phyloP scores from a whole-genome alignment of 192 early-diverging fungal genomes.

The Thamnidium elegans region DNA sequence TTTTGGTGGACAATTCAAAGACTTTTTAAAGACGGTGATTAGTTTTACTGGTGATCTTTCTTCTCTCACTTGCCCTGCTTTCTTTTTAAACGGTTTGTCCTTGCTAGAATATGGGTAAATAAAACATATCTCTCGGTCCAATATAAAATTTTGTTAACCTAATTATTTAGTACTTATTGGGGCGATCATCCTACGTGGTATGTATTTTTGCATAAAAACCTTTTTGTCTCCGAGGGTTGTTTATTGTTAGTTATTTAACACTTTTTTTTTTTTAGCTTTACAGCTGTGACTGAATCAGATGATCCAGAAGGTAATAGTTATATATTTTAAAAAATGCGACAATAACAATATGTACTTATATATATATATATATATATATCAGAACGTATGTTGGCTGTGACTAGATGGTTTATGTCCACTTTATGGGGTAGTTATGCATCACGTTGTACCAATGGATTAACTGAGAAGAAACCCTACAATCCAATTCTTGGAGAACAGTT shows the following conservation, averaged over 20 bases:
- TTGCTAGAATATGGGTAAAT: slow-evolving; percentile 72
- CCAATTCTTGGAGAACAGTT: slow-evolving; percentile 65
- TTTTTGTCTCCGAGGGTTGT: too few relatives aligned
- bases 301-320: slow-evolving; percentile 36
- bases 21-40: slow-evolving; percentile 64
- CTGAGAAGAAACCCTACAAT: slow-evolving; percentile 74
- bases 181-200: slow-evolving; percentile 11
- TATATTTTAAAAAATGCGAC: too few relatives aligned
- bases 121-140: not conserved
- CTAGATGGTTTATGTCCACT: slow-evolving; percentile 80
- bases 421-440: slow-evolving; percentile 77
- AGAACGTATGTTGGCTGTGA: slow-evolving; percentile 68
- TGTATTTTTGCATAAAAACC: too few relatives aligned
- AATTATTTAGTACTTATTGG: slow-evolving; percentile 1
- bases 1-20: slow-evolving; percentile 33
- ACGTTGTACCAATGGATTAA: slow-evolving; percentile 60
- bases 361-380: slow-evolving; percentile 14
- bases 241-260: too few relatives aligned
- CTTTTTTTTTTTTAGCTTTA: slow-evolving; percentile 35
- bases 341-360: too few relatives aligned
- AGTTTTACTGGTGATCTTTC: slow-evolving; percentile 83
- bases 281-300: slow-evolving; percentile 56
- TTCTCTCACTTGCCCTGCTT: slow-evolving; percentile 74
- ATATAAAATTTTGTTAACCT: not conserved
- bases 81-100: slow-evolving; percentile 73